Evolutionary conservation across 2,329 filamentous ascomycete species (phyloP).

Genomic region (Bipolaris sorokiniana): DNA sequence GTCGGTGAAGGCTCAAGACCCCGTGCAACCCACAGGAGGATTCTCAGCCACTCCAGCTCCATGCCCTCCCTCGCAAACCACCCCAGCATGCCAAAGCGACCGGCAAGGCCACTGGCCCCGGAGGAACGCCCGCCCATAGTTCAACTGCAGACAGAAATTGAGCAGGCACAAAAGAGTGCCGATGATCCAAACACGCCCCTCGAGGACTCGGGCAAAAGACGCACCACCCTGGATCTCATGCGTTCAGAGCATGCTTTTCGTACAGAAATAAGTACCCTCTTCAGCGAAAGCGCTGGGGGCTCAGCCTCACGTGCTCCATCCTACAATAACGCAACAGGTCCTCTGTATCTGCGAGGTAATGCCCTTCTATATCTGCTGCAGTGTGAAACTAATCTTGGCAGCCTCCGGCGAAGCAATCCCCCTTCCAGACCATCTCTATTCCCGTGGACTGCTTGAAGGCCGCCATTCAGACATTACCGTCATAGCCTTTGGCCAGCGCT

Average conservation of each 20-base stretch:
- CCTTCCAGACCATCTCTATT: constrained; percentile 60
- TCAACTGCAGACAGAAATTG: constrained; percentile 45
- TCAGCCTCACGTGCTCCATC: constrained; percentile 51
- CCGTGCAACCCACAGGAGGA: constrained; percentile 20
- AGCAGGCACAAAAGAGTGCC: constrained; percentile 55
- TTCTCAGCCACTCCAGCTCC: constrained; percentile 38
- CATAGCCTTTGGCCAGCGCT: constrained; percentile 59
- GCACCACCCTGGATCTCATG: constrained; percentile 35
- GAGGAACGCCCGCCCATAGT: constrained; percentile 39
- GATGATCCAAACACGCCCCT: constrained; percentile 56
- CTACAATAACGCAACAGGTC: constrained; percentile 48
- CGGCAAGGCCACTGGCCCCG: constrained; percentile 34
- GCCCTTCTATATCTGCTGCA: too few relatives aligned
- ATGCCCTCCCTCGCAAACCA: constrained; percentile 35
- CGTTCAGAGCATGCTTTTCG: constrained; percentile 50
- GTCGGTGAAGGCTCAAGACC: constrained; percentile 11
- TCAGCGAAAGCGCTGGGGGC: constrained; percentile 50
- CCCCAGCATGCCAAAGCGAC: constrained; percentile 37
- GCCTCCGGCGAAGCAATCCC: constrained; percentile 49
- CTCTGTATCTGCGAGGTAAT: constrained; percentile 43
- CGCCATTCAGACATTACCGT: constrained; percentile 62
- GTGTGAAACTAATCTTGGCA: constrained; percentile 25
- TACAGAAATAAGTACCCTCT: constrained; percentile 54
- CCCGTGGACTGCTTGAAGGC: constrained; percentile 58
- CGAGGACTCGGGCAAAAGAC: constrained; percentile 34